Evolutionary conservation across 176 grass and related monocot genomes (phyloP).

Genomic region (Areca catechu): DNA sequence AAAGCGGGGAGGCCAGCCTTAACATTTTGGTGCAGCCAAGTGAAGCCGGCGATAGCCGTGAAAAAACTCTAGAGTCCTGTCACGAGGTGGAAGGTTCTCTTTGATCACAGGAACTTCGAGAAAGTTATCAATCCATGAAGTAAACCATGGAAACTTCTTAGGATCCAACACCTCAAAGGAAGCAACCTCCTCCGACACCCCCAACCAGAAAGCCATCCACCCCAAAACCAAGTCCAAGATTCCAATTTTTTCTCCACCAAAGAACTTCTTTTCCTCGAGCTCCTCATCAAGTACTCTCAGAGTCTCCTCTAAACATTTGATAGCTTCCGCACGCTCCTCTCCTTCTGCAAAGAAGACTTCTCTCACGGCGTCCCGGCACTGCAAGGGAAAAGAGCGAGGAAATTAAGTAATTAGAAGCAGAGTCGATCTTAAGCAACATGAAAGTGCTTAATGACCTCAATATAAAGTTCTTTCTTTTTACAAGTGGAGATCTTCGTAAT

Average conservation of each 20-base stretch:
- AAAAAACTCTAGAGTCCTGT: constrained; percentile 26
- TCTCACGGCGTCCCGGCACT: constrained; percentile 26
- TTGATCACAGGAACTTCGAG: constrained; percentile 24
- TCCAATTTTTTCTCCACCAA: too few relatives aligned
- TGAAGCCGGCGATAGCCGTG: not conserved
- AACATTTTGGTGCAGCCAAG: constrained; percentile 4
- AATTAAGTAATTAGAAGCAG: too few relatives aligned
- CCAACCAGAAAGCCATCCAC: too few relatives aligned
- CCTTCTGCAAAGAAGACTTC: constrained; percentile 22
- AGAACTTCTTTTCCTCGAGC: constrained; percentile 10
- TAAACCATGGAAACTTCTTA: constrained; percentile 10
- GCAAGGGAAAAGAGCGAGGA: not conserved
- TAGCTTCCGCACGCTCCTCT: constrained; percentile 10
- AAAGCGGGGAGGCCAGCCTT: too few relatives aligned
- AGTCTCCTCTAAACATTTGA: constrained; percentile 16
- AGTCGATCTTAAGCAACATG: too few relatives aligned
- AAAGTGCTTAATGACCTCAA: too few relatives aligned
- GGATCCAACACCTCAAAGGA: constrained; percentile 23
- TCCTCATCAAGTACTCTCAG: constrained; percentile 23
- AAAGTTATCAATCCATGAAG: constrained; percentile 22
- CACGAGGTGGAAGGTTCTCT: constrained; percentile 16
- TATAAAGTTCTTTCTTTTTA: too few relatives aligned
- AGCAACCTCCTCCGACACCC: too few relatives aligned
- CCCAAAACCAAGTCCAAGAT: too few relatives aligned
- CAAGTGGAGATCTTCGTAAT: too few relatives aligned